phyloP scores from a whole-genome alignment of 148 eudicot genomes.

The Rhododendron mucronatum region DNA sequence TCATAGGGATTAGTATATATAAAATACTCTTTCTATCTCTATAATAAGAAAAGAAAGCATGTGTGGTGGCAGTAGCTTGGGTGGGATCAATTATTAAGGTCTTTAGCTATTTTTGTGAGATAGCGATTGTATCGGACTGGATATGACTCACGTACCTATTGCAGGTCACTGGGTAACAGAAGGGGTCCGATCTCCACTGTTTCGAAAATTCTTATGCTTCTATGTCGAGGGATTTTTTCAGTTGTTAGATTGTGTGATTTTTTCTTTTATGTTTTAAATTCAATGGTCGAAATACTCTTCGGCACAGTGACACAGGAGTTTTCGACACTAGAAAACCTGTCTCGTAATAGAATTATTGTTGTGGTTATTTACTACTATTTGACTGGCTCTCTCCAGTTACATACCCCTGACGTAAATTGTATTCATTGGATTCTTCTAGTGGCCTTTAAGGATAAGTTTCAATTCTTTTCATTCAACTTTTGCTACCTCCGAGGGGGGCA shows the following conservation, averaged over 20 bases:
- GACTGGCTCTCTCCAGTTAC: neutral
- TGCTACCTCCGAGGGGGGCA: constrained; percentile 1
- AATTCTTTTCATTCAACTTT: neutral
- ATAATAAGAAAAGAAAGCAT: neutral
- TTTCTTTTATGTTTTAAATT: too few species aligned
- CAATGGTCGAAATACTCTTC: too few species aligned
- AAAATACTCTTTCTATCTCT: neutral
- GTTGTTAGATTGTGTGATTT: too few species aligned
- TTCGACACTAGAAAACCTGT: too few species aligned
- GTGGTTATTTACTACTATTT: neutral
- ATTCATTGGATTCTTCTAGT: constrained; percentile 13
- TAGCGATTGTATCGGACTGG: neutral
- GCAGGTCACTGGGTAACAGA: neutral
- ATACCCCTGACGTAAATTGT: neutral
- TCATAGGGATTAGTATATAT: constrained; percentile 8
- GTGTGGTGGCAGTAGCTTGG: neutral
- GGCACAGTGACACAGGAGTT: too few species aligned
- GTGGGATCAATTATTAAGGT: neutral
- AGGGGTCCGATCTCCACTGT: too few species aligned
- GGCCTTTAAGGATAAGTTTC: constrained; percentile 8
- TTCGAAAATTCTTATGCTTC: too few species aligned
- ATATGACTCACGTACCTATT: neutral
- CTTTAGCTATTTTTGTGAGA: neutral
- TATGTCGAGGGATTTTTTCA: too few species aligned
- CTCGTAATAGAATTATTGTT: too few species aligned